Percentiles rank a stretch among this genome's conserved stretches.
These are phyloP conservation scores for Cyclotella sp. DNA, from an alignment of 108 stramenopile species.

Conservation along the genomic window DNA sequence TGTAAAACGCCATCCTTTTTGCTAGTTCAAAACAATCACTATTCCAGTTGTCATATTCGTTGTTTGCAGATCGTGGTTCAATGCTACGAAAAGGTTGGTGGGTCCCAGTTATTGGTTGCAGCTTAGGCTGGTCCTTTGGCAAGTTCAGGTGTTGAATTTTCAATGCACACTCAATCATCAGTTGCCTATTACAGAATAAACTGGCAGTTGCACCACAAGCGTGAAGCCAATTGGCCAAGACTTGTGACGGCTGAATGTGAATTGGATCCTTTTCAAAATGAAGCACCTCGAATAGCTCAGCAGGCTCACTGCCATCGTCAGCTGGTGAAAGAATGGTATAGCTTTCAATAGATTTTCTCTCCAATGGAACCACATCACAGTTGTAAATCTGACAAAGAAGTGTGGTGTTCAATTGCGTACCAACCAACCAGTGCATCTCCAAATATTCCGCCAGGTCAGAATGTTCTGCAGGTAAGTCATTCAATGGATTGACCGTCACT, in stretches of 20 bases:
- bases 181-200: neutral
- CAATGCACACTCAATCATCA: neutral
- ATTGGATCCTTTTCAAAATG: neutral
- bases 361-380: conserved; percentile 7
- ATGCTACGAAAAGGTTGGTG: neutral
- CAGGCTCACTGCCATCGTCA: neutral
- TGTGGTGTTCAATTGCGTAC: neutral
- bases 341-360: neutral
- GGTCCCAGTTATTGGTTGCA: conserved; percentile 1
- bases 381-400: neutral
- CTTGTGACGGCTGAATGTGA: neutral
- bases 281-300: conserved; percentile 2
- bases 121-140: neutral
- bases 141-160: neutral
- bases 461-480: neutral
- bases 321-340: neutral
- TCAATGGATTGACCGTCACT: neutral
- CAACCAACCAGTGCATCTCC: neutral
- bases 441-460: neutral
- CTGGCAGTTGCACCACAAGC: neutral
- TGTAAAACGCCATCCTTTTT: neutral
- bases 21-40: neutral
- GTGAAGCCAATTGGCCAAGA: neutral
- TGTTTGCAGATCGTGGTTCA: conserved; percentile 7
- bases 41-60: conserved; percentile 10